These are phyloP conservation scores for Rhodosporidiobolus odoratus DNA, from an alignment of 768 basidiomycete genomes.

Conservation along the genomic window DNA sequence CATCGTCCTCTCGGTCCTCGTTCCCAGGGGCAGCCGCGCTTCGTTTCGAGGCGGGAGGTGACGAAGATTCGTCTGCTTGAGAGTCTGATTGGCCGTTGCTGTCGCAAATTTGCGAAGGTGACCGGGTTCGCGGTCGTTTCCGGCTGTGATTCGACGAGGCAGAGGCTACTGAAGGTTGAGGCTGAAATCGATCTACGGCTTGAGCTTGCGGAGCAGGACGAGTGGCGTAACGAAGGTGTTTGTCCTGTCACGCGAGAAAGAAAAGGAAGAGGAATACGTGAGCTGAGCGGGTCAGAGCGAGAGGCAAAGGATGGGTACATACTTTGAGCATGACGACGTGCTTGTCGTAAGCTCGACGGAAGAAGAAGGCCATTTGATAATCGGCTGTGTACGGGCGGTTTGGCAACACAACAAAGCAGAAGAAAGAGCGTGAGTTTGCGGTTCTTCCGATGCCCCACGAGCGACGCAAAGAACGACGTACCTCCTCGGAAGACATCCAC, in stretches of 20 bases:
- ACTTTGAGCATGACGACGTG: constrained; percentile 43
- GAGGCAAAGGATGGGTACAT: background rate
- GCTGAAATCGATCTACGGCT: too few relatives aligned
- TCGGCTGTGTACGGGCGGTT: constrained; percentile 5
- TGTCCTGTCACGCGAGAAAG: constrained; percentile 11
- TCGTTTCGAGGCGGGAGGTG: background rate
- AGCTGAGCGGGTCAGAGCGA: background rate
- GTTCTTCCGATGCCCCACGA: background rate
- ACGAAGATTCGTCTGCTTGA: background rate
- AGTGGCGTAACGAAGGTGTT: constrained; percentile 15
- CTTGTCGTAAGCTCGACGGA: constrained; percentile 35
- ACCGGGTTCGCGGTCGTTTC: background rate
- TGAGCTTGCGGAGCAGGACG: background rate
- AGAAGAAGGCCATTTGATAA: constrained; percentile 42
- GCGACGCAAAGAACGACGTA: background rate
- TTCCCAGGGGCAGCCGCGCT: too few relatives aligned
- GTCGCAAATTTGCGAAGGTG: background rate
- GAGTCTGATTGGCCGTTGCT: background rate
- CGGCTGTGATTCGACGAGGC: background rate
- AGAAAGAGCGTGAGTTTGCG: background rate
- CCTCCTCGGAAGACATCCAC: constrained; percentile 42
- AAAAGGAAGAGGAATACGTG: background rate
- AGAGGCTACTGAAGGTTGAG: background rate
- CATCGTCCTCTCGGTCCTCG: background rate
- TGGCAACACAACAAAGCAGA: background rate